phyloP scores from a whole-genome alignment of 1,284 basidiomycete species.

The Tylopilus sp. region DNA sequence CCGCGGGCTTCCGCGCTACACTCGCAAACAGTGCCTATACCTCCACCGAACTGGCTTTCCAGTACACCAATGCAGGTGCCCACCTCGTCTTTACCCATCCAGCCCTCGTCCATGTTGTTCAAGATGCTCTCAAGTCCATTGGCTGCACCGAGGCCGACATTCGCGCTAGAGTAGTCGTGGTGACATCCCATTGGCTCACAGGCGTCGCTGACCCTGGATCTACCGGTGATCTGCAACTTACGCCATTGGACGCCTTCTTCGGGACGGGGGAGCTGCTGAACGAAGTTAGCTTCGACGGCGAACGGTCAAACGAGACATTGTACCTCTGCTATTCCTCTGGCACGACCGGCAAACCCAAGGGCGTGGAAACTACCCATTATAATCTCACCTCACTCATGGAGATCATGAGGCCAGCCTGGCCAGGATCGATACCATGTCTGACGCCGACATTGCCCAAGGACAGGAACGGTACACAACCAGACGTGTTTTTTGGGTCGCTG shows the following conservation, averaged over 20 bases:
- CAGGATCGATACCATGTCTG: slow-evolving; percentile 43
- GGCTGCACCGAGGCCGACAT: slow-evolving; percentile 54
- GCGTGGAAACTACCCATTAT: slow-evolving; percentile 74
- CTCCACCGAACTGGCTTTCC: slow-evolving; percentile 56
- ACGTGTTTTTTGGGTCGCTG: slow-evolving; percentile 67
- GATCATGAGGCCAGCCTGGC: slow-evolving; percentile 56
- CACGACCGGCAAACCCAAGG: slow-evolving; percentile 72
- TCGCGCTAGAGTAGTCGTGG: slow-evolving; percentile 58
- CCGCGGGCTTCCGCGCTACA: slow-evolving; percentile 64
- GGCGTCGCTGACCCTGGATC: slow-evolving; percentile 49
- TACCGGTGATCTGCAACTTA: slow-evolving; percentile 38
- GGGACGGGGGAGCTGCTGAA: slow-evolving; percentile 53
- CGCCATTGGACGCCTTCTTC: slow-evolving; percentile 56
- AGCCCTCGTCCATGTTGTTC: slow-evolving; percentile 57
- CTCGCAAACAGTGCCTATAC: slow-evolving; percentile 60
- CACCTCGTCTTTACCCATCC: slow-evolving; percentile 66
- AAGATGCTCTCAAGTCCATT: slow-evolving; percentile 56
- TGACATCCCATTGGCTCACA: slow-evolving; percentile 53
- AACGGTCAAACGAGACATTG: slow-evolving; percentile 61
- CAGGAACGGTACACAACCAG: slow-evolving; percentile 38
- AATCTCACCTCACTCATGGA: slow-evolving; percentile 67
- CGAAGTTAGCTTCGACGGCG: slow-evolving; percentile 64
- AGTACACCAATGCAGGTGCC: slow-evolving; percentile 66
- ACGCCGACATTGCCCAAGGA: slow-evolving; percentile 22
- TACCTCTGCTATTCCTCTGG: slow-evolving; percentile 78